These are phyloP conservation scores for Malassezia caprae DNA, from an alignment of 1,284 basidiomycete species.

Conservation along the genomic window DNA sequence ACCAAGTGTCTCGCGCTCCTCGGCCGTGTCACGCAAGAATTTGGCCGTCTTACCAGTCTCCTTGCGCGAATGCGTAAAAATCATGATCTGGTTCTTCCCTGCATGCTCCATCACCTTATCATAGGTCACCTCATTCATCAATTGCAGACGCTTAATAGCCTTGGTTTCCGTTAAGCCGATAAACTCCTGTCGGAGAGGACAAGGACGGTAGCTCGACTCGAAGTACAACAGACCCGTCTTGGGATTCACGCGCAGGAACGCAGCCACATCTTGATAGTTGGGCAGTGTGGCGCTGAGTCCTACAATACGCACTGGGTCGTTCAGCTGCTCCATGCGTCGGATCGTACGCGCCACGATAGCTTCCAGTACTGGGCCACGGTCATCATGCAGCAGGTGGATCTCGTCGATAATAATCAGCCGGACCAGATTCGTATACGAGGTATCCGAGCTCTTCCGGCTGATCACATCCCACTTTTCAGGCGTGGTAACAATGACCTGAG, in stretches of 20 bases:
- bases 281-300: conserved; percentile 93
- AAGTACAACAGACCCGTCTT: conserved; percentile 93
- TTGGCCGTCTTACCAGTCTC: conserved; percentile 95
- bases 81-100: conserved; percentile 54
- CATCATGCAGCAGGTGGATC: conserved; percentile 93
- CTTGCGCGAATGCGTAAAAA: conserved; percentile 96
- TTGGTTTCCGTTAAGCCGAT: conserved; percentile 98
- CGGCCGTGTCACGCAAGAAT: conserved; percentile 85
- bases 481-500: conserved; percentile 96
- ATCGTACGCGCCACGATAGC: conserved; percentile 84
- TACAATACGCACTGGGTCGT: conserved; percentile 80
- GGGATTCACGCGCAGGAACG: conserved; percentile 89
- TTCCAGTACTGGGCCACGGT: conserved; percentile 94
- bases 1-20: conserved; percentile 90
- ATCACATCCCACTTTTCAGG: conserved; percentile 97
- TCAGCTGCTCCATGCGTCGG: conserved; percentile 70
- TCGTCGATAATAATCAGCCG: conserved; percentile 96
- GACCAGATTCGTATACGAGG: conserved; percentile 92
- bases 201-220: conserved; percentile 79
- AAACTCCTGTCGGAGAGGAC: conserved; percentile 90
- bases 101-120: conserved; percentile 60
- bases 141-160: conserved; percentile 93
- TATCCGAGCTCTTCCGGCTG: conserved; percentile 93
- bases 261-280: conserved; percentile 97
- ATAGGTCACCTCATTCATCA: conserved; percentile 98